Conservation (phyloP, 371 early-diverging fungal species). For the Apophysomyces trapeziformis region DNA sequence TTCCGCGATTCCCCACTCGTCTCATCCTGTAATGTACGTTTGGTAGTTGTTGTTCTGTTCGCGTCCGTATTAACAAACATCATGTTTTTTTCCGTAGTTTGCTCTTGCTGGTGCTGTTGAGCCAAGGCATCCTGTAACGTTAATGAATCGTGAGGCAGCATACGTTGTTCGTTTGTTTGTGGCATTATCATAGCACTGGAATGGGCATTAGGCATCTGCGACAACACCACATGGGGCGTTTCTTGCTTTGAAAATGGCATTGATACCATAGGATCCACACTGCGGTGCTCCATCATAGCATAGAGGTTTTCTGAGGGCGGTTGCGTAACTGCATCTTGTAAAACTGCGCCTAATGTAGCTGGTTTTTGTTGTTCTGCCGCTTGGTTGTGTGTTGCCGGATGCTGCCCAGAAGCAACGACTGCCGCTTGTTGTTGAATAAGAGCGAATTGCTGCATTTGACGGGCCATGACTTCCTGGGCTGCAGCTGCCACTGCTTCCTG, state of each 20-base stretch:
- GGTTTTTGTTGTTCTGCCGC: not conserved
- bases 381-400: not conserved
- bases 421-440: not conserved
- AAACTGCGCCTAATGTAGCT: not conserved
- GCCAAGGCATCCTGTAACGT: not conserved
- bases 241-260: conserved; percentile 4
- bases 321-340: not conserved
- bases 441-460: not conserved
- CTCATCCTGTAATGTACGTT: conserved; percentile 2
- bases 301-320: not conserved
- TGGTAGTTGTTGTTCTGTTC: not conserved
- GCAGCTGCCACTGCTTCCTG: not conserved
- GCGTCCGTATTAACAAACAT: not conserved
- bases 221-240: not conserved
- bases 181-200: not conserved
- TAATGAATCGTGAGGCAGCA: not conserved
- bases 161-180: not conserved
- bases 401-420: not conserved
- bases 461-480: not conserved
- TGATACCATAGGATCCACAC: not conserved
- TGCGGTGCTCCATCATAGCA: not conserved
- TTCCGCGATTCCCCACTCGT: conserved; percentile 1
- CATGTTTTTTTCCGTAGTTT: not conserved
- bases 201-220: not conserved
- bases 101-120: conserved; percentile 1